Evolutionary conservation across 2,329 filamentous ascomycete genomes (phyloP), one percentile per base, ranked within the genome.

Genomic region (Ustulina deusta): DNA sequence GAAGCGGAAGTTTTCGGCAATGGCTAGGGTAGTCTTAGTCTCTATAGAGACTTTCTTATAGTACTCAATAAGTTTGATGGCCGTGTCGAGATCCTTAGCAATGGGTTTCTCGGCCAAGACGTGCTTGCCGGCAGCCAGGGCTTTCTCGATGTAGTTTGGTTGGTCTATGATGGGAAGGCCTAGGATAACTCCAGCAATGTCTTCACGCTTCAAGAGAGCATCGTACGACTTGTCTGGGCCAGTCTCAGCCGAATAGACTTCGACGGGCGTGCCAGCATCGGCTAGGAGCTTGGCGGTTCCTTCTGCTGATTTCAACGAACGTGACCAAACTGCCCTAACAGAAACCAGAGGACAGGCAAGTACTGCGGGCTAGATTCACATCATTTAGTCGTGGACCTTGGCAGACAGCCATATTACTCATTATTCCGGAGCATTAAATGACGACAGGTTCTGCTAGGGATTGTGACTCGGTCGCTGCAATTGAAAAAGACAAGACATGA

Each of bases 1-100:
- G 80, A 89, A 93, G 58, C 92, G 86, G 76, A 88, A 91, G 79
- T 94, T 93, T 79, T 94, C 92, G 0, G 90, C 92, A 3, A 94
- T 84, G 15, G 83, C 83, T 79, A 89, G 88, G 6, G 84, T 85
- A 11, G 81, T 79, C 65, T 74, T 73, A 13, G 69, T 74, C 69
- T 75, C 73, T 11, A 51, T 69, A 36, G 73, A 74, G 3, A 77
- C 57, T 13, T 75, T 74, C 58, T 72, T 73, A 69, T 80, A 80
- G 69, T 77, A 79, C 5, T 69, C 77, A 46, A 86, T 79, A 9
- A 86, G 80, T 64, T 78, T 75, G 69, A 78, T 72, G 17, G 79
- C 84, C 1, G 76, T 74, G 1, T 82, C 80, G 9, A 90, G 79
- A 71, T 91, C 87, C 71, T 86, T 85, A 2, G 87, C 89, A 46